These are phyloP conservation scores for Takakia lepidozioides DNA, from an alignment of 225 moss, liverwort and hornwort genomes.

Conservation along the genomic window DNA sequence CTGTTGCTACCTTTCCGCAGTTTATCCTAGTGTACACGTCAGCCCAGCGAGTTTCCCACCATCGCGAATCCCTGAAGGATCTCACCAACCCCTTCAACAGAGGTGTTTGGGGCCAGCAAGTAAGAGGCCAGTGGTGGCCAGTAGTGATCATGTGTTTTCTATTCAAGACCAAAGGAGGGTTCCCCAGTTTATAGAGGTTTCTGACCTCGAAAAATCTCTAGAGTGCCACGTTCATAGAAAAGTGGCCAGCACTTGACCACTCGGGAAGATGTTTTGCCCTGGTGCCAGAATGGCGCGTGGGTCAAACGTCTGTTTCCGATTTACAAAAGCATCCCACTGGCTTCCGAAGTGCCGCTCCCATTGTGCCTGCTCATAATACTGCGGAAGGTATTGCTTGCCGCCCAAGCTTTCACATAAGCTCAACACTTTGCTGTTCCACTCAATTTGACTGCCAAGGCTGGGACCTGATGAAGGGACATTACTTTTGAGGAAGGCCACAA, in stretches of 20 bases:
- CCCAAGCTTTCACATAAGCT: slow-evolving; percentile 19
- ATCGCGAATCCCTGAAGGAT: no score
- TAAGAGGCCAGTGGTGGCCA: no score
- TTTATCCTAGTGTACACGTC: no score
- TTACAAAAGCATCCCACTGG: slow-evolving; percentile 31
- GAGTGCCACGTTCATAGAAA: no score
- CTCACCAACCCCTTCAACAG: no score
- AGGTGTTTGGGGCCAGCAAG: no score
- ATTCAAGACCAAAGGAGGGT: no score
- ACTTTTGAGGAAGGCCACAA: slow-evolving; percentile 35
- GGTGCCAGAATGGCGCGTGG: slow-evolving; percentile 44
- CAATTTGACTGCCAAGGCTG: slow-evolving; percentile 14
- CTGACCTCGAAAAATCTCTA: no score
- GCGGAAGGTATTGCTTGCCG: slow-evolving; percentile 52
- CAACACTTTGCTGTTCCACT: slow-evolving; percentile 12
- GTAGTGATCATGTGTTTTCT: no score
- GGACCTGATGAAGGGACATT: slow-evolving; percentile 16
- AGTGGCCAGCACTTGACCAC: slow-evolving; percentile 10
- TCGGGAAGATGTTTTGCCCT: slow-evolving; percentile 38
- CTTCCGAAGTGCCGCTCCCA: slow-evolving; percentile 49
- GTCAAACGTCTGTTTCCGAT: slow-evolving; percentile 37
- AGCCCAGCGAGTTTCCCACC: no score
- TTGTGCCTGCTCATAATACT: slow-evolving; percentile 11
- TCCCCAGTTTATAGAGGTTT: no score
- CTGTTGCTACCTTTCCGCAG: no score